A percentile compares a stretch with the other conserved stretches of the same genome.
phyloP scores from a whole-genome alignment of 768 basidiomycete genomes.

The Butyriboletus loyo region DNA sequence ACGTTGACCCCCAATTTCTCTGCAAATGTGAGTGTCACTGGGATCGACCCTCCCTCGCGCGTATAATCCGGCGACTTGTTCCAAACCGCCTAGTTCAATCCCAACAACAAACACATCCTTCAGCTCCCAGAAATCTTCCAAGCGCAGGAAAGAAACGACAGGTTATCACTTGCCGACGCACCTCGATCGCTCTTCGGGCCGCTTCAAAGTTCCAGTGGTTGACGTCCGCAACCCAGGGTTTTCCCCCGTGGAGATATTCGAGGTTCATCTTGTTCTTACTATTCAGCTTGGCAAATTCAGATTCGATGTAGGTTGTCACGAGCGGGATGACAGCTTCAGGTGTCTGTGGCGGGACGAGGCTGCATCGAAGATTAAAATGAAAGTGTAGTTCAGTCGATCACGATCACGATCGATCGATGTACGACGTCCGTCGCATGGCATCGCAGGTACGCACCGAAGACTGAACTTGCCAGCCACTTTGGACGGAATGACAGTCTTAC shows the following conservation, averaged over 20 bases:
- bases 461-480: conserved; percentile 90
- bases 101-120: not conserved
- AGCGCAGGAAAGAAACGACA: not conserved
- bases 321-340: conserved; percentile 71
- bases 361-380: conserved; percentile 18
- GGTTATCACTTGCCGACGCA: conserved; percentile 19
- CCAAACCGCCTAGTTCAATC: conserved; percentile 45
- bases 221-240: conserved; percentile 83
- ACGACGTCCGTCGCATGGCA: not conserved
- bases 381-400: not conserved
- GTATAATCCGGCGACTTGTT: conserved; percentile 75
- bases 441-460: conserved; percentile 60
- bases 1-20: conserved; percentile 86
- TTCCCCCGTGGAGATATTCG: conserved; percentile 76
- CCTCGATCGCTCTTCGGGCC: conserved; percentile 81
- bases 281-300: conserved; percentile 81
- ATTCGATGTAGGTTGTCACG: conserved; percentile 65
- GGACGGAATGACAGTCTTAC: conserved; percentile 94
- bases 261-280: conserved; percentile 79
- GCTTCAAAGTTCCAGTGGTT: conserved; percentile 95
- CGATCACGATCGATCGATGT: not conserved
- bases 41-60: conserved; percentile 92
- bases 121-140: not conserved
- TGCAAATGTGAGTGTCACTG: conserved; percentile 91
- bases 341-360: conserved; percentile 83